Percentiles rank a stretch among this genome's conserved stretches.
Conservation (phyloP, 1,284 basidiomycete species). For the Cryptococcus wingfieldii region DNA sequence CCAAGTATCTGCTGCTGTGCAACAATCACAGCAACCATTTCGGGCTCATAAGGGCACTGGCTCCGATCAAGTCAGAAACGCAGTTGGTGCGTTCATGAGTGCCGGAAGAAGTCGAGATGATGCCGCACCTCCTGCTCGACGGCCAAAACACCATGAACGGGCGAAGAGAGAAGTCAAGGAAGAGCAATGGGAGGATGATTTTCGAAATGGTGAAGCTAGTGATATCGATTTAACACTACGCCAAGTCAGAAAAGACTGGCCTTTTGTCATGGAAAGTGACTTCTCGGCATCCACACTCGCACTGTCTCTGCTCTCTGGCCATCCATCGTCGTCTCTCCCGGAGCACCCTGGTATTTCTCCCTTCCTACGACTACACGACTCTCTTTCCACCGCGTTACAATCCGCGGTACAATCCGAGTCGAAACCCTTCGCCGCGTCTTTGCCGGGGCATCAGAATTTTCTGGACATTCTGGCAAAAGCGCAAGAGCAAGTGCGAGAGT, state of each 20-base stretch:
- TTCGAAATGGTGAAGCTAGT: constrained; percentile 39
- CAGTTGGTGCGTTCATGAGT: constrained; percentile 41
- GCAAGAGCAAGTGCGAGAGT: constrained; percentile 66
- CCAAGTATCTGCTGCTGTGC: constrained; percentile 23
- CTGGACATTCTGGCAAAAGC: constrained; percentile 65
- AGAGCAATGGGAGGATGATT: constrained; percentile 22
- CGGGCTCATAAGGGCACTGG: constrained; percentile 12
- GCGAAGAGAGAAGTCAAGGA: constrained; percentile 16
- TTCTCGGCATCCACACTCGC: constrained; percentile 91
- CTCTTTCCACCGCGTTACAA: constrained; percentile 42
- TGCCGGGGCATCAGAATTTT: constrained; percentile 79
- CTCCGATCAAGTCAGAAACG: constrained; percentile 33
- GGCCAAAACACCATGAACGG: constrained; percentile 21
- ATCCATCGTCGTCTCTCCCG: constrained; percentile 50
- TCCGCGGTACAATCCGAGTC: constrained; percentile 66
- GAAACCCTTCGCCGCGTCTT: constrained; percentile 81
- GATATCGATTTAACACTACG: constrained; percentile 62
- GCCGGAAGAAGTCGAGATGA: constrained; percentile 21
- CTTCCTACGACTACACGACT: constrained; percentile 39
- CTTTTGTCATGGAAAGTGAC: constrained; percentile 76
- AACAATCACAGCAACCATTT: constrained; percentile 21
- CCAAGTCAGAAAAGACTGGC: constrained; percentile 83
- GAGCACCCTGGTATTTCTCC: constrained; percentile 30
- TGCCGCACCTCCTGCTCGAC: constrained; percentile 10
- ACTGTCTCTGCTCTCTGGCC: constrained; percentile 72